These are phyloP conservation scores for Ilyonectria robusta DNA, from an alignment of 2,329 filamentous ascomycete species.

Conservation along the genomic window DNA sequence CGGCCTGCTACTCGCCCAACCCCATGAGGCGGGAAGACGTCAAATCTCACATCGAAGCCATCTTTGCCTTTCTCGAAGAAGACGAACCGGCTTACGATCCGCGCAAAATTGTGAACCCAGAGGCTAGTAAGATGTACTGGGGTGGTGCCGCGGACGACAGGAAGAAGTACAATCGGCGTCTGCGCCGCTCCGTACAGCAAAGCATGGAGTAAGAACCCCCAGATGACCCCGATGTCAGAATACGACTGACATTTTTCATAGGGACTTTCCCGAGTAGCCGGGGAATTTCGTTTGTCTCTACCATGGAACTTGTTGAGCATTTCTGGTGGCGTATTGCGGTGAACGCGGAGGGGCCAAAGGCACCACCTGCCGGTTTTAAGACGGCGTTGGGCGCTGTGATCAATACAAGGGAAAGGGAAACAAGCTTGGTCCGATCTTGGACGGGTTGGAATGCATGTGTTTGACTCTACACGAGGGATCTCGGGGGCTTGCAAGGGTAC, in stretches of 20 bases:
- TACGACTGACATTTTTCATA: conserved; percentile 28
- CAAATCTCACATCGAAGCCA: conserved; percentile 85
- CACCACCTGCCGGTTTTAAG: conserved; percentile 28
- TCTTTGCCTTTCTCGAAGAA: conserved; percentile 88
- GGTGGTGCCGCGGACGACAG: conserved; percentile 79
- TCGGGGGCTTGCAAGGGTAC: background rate
- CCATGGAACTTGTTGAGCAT: conserved; percentile 25
- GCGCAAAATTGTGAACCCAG: conserved; percentile 86
- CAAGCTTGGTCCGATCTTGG: conserved; percentile 18
- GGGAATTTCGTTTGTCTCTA: conserved; percentile 6
- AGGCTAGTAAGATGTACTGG: conserved; percentile 91
- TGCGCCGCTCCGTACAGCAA: conserved; percentile 83
- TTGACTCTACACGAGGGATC: background rate
- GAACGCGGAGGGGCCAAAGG: conserved; percentile 24
- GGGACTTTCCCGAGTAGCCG: conserved; percentile 52
- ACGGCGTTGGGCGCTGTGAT: conserved; percentile 38
- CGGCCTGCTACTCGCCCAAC: conserved; percentile 84
- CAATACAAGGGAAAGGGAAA: conserved; percentile 24
- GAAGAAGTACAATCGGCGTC: conserved; percentile 85
- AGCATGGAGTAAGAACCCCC: conserved; percentile 69
- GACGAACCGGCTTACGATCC: conserved; percentile 92
- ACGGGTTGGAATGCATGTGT: background rate
- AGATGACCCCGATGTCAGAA: background rate
- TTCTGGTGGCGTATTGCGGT: conserved; percentile 37
- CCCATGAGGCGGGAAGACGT: conserved; percentile 78